Conservation (phyloP, 352 stramenopile species). For the Phytophthora pisi region DNA sequence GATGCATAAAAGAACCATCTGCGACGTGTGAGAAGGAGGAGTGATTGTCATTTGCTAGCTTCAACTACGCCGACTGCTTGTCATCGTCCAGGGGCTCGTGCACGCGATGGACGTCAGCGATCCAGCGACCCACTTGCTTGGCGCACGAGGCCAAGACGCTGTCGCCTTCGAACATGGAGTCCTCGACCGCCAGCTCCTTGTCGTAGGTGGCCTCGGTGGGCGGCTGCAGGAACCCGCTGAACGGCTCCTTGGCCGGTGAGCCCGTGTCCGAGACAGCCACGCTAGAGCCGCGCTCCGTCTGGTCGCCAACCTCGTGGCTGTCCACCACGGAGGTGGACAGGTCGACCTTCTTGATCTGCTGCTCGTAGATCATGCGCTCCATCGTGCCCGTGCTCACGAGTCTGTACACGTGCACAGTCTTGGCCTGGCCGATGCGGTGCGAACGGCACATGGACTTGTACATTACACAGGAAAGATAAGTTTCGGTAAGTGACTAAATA, state of each 20-base stretch:
- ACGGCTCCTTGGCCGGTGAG: constrained; percentile 19
- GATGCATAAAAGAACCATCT: not conserved
- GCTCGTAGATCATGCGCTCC: constrained; percentile 92
- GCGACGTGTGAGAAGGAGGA: constrained; percentile 15
- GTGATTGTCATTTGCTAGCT: not conserved
- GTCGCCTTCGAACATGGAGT: constrained; percentile 50
- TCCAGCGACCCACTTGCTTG: constrained; percentile 57
- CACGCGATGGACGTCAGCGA: constrained; percentile 55
- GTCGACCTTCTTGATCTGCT: constrained; percentile 90
- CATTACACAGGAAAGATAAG: constrained; percentile 6
- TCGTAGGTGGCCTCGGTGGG: constrained; percentile 41
- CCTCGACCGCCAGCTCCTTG: constrained; percentile 39
- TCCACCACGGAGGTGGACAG: constrained; percentile 81
- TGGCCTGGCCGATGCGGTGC: constrained; percentile 90
- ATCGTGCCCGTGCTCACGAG: constrained; percentile 93
- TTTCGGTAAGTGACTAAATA: not conserved
- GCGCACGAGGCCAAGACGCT: constrained; percentile 66
- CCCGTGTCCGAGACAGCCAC: not conserved
- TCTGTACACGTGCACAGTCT: constrained; percentile 92
- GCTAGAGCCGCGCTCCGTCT: constrained; percentile 5
- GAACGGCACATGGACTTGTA: constrained; percentile 91
- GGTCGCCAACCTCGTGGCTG: constrained; percentile 32
- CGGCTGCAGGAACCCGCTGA: constrained; percentile 69
- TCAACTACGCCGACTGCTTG: constrained; percentile 11
- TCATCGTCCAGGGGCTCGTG: constrained; percentile 40